A percentile compares a stretch with the other conserved stretches of the same genome.
Conservation (phyloP, 2,329 filamentous ascomycete species). For the Diaporthe ilicicola region DNA sequence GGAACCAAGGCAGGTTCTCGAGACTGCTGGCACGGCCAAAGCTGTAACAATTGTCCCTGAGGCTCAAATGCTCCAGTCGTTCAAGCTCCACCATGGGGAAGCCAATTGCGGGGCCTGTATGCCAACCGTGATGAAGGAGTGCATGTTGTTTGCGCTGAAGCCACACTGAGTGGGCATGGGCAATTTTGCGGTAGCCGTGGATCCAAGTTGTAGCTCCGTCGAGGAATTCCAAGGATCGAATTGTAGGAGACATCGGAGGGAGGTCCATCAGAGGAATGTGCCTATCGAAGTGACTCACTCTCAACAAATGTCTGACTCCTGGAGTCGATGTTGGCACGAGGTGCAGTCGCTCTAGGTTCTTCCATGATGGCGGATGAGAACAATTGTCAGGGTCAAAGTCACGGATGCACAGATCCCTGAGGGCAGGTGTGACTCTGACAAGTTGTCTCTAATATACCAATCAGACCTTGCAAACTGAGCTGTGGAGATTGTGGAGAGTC, state of each 20-base stretch:
- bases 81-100: background rate
- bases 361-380: background rate
- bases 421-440: background rate
- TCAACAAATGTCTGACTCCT: no score
- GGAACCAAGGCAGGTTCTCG: background rate
- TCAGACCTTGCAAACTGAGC: background rate
- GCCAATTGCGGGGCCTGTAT: no score
- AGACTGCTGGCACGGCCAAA: background rate
- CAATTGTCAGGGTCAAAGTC: background rate
- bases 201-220: background rate
- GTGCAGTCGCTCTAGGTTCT: background rate
- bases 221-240: background rate
- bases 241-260: background rate
- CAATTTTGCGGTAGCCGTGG: background rate
- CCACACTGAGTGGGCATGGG: background rate
- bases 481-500: background rate
- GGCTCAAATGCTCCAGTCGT: conserved; percentile 23
- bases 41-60: background rate
- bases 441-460: background rate
- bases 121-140: no score
- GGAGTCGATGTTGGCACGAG: no score
- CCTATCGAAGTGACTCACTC: no score
- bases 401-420: conserved; percentile 3
- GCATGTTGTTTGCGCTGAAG: no score
- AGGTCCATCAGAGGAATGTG: background rate